Evolutionary conservation across 2,329 filamentous ascomycete genomes (phyloP), one percentile per base, ranked within the genome.

Genomic region (Amylocarpus encephaloides): DNA sequence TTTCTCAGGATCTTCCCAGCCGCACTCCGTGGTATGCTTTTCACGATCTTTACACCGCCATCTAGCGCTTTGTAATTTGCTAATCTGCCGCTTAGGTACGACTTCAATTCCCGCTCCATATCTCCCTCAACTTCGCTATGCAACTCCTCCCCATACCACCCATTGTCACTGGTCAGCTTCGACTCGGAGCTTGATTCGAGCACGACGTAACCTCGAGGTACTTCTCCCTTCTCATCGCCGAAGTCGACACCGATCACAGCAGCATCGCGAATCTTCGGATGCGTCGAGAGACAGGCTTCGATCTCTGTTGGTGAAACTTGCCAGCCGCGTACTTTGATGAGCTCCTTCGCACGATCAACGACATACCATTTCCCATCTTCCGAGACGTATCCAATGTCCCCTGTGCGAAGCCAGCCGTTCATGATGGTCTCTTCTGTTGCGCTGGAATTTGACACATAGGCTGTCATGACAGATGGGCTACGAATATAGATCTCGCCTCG

Each of bases 261-360:
- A 3, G 75, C 79, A 56, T 86, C 82, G n/a, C 66, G 60, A n/a
- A 76, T 64, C n/a, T 73, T 68, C 5, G 56, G 46, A 62, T 74
- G 69, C n/a, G 68, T 67, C 1, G 73, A 59, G 1, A 75, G 62
- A 6, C 73, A 50, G 38, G 70, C 71, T 53, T 76, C 82, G 11
- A 86, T 70, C 65, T 86, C 81, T 2, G 81, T 82, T 0, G 82
- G 82, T 0, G 82, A 73, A 5, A 86, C 82, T 63, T 85, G 82
- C 68, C 83, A 84, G 0, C 82, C 82, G 67, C 86, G 75, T 53
- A 75, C 75, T 60, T 75, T 76, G 62, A 82, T 80, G 54, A 81
- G 60, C 64, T 81, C 78, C 71, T 87, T 88, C 39, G 88, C 74
- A 7, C 90, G 83, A 64, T 95, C 90, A 6, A 46, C 38, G 40